phyloP scores from a whole-genome alignment of 139 green algal genomes.

The Monoraphidium neglectum region DNA sequence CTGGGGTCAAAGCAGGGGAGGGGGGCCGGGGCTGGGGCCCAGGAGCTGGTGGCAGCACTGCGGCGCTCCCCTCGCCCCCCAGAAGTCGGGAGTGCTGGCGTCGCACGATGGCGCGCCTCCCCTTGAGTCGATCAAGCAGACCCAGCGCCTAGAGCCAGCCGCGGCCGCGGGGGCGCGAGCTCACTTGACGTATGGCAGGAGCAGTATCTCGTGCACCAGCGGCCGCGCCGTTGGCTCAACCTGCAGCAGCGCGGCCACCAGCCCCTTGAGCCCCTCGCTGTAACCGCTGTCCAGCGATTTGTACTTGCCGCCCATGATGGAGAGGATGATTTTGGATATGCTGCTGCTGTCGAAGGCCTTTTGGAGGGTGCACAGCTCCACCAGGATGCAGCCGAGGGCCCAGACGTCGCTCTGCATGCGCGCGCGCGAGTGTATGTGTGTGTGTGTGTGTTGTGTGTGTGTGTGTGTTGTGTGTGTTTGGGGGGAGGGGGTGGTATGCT shows the following conservation, averaged over 20 bases:
- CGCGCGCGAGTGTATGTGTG: no score
- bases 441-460: no score
- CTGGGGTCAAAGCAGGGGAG: no score
- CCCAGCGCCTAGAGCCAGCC: background rate
- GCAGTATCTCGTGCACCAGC: background rate
- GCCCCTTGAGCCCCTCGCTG: conserved; percentile 15
- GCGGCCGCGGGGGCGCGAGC: no score
- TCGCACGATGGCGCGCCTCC: background rate
- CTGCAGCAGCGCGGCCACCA: conserved; percentile 23
- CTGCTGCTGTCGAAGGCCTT: conserved; percentile 38
- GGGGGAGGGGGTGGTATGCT: no score
- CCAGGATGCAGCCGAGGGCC: conserved; percentile 58
- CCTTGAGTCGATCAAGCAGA: background rate
- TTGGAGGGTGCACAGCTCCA: conserved; percentile 43
- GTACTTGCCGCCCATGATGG: conserved; percentile 36
- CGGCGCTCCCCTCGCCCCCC: no score
- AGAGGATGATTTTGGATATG: conserved; percentile 40
- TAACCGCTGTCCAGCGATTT: conserved; percentile 12
- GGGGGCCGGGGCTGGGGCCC: no score
- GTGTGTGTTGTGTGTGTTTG: no score
- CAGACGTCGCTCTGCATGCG: conserved; percentile 55
- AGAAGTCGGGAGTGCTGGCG: no score
- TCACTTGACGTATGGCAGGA: background rate
- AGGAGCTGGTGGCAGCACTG: no score
- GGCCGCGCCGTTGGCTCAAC: background rate